Conservation (phyloP, 1,139 yeast species). For the Trichomonascaceae sp. region DNA sequence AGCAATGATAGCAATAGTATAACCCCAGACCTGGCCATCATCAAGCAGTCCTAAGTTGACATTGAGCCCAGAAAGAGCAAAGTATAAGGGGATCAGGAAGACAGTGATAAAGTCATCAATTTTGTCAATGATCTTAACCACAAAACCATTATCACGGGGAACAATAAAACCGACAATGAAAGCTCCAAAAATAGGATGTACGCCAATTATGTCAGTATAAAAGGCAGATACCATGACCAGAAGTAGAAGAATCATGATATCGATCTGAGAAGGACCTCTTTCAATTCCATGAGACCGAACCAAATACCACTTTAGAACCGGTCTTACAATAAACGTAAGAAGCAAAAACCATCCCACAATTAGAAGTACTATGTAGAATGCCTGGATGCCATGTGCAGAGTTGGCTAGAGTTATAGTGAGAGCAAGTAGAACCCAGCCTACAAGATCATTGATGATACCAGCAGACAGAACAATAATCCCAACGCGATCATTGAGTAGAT, state of each 20-base stretch:
- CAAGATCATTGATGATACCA: conserved; percentile 69
- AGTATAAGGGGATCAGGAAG: conserved; percentile 66
- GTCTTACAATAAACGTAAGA: conserved; percentile 50
- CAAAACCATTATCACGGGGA: conserved; percentile 74
- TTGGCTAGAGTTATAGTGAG: conserved; percentile 70
- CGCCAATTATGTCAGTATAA: conserved; percentile 75
- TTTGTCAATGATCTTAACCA: conserved; percentile 59
- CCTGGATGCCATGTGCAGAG: conserved; percentile 58
- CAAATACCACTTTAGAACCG: conserved; percentile 41
- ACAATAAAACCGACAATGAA: conserved; percentile 68
- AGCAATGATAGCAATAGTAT: conserved; percentile 56
- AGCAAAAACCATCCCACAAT: conserved; percentile 63
- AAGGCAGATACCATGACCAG: conserved; percentile 62
- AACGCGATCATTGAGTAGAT: conserved; percentile 63
- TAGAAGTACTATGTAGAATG: conserved; percentile 60
- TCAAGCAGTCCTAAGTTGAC: conserved; percentile 59
- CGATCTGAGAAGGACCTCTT: conserved; percentile 59
- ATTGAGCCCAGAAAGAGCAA: conserved; percentile 70
- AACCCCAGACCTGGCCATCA: conserved; percentile 70
- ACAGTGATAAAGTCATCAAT: conserved; percentile 72
- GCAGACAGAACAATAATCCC: conserved; percentile 79
- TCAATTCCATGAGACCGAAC: conserved; percentile 45
- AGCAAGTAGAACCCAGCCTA: conserved; percentile 80
- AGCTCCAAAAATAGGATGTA: conserved; percentile 77
- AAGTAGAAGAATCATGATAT: conserved; percentile 51